A percentile compares a stretch with the other conserved stretches of the same genome.
Conservation (phyloP, 371 early-diverging fungal species). For the Mucor lusitanicus region DNA sequence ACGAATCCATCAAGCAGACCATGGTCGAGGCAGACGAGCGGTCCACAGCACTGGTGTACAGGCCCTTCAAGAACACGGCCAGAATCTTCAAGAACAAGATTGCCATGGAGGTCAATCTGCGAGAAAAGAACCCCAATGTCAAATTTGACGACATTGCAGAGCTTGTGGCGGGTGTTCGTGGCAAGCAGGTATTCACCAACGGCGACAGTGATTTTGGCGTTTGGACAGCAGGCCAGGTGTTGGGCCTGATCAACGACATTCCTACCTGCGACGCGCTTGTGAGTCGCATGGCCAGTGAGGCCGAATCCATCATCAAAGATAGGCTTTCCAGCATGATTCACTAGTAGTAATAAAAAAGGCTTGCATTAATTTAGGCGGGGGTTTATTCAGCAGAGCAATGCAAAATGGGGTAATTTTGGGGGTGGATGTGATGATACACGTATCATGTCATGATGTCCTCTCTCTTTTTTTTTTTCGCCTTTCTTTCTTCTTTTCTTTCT, state of each 20-base stretch:
- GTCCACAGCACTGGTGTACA: conserved; percentile 66
- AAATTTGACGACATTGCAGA: conserved; percentile 66
- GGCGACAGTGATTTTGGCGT: conserved; percentile 49
- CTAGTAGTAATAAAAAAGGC: background rate
- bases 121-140: conserved; percentile 56
- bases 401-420: too few species aligned
- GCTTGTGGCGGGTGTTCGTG: conserved; percentile 69
- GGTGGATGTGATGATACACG: background rate
- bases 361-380: background rate
- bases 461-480: background rate
- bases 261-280: conserved; percentile 69
- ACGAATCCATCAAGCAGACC: conserved; percentile 68
- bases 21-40: conserved; percentile 70
- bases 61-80: conserved; percentile 76
- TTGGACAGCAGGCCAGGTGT: conserved; percentile 15
- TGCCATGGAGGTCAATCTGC: conserved; percentile 63
- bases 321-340: conserved; percentile 13
- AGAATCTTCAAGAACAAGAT: conserved; percentile 73
- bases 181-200: conserved; percentile 63
- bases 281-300: conserved; percentile 53
- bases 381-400: background rate
- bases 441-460: background rate
- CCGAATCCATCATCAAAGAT: conserved; percentile 47
- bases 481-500: background rate
- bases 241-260: conserved; percentile 72